phyloP scores from a whole-genome alignment of 257 asterid genomes.

The Nicotiana knightiana region DNA sequence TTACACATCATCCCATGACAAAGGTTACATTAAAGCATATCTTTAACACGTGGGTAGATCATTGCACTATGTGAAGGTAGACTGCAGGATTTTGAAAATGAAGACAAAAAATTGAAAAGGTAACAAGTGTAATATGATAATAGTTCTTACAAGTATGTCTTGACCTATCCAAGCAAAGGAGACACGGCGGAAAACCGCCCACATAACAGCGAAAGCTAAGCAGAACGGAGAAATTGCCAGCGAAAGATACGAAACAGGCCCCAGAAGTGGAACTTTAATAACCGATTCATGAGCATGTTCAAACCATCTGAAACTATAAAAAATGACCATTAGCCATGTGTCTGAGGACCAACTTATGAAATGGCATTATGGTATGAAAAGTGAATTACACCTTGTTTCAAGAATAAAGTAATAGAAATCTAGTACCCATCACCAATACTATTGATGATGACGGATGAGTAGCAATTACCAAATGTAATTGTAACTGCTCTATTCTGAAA shows the following conservation, averaged over 20 bases:
- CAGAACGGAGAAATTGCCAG: conserved; percentile 90
- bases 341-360: conserved; percentile 3
- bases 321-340: conserved; percentile 18
- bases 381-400: background rate
- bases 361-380: background rate
- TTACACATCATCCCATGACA: background rate
- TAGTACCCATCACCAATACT: background rate
- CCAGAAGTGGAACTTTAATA: conserved; percentile 72
- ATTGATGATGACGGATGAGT: background rate
- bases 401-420: background rate
- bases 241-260: conserved; percentile 77
- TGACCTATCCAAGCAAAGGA: conserved; percentile 97
- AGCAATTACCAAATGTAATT: background rate
- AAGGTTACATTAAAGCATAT: background rate
- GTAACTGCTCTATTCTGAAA: background rate
- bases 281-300: conserved; percentile 61
- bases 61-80: background rate
- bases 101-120: background rate
- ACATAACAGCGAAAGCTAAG: conserved; percentile 69
- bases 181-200: conserved; percentile 78
- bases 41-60: background rate
- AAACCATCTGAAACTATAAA: conserved; percentile 90
- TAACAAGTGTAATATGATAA: conserved; percentile 2
- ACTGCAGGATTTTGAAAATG: background rate
- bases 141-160: conserved; percentile 81